Evolutionary conservation across 169 alveolate species (phyloP), one percentile per base, ranked within the genome.

Genomic region (Toxoplasma gondii): DNA sequence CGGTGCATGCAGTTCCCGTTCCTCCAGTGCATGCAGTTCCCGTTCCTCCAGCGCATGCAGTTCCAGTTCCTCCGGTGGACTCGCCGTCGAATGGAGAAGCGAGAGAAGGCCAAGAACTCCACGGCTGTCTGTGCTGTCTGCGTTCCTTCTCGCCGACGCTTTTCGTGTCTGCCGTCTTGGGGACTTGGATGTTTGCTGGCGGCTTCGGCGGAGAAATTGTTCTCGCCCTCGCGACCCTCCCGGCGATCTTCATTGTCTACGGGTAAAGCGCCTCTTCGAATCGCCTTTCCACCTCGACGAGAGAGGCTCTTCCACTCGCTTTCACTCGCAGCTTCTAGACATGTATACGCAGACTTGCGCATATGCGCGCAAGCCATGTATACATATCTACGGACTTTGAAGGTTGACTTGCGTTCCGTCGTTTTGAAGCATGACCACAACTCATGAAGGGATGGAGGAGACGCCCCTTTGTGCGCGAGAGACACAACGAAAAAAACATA

Each of bases 171-270:
- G 84, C 84, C 9, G 84, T n/a, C n/a, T 74, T 31, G 24, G 38
- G 84, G 31, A 12, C 84, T 44, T 74, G 84, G 84, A 10, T 24
- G 9, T 36, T 74, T n/a, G 19, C 27, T 12, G 84, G 84, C n/a
- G 84, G 44, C 39, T 9, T 36, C n/a, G 84, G 17, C n/a, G 84
- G 84, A 74, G 84, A 74, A 74, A n/a, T 74, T n/a, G 84, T 74
- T 1, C 84, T 74, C 27, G 24, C n/a, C 43, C 1, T 74, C 43
- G 84, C 84, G 22, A n/a, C 43, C 44, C 39, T 36, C 39, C 84
- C 84, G 1, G 84, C 45, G 22, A 31, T 74, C n/a, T 17, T 74
- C 43, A 10, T 74, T 2, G 49, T 74, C 41, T 74, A 36, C 84
- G 84, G 84, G 84, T 74, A n/a, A 74, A 12, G 31, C 38, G 41